Conservation (phyloP, 805 yeast genomes). For the Teunomyces kruisii region DNA sequence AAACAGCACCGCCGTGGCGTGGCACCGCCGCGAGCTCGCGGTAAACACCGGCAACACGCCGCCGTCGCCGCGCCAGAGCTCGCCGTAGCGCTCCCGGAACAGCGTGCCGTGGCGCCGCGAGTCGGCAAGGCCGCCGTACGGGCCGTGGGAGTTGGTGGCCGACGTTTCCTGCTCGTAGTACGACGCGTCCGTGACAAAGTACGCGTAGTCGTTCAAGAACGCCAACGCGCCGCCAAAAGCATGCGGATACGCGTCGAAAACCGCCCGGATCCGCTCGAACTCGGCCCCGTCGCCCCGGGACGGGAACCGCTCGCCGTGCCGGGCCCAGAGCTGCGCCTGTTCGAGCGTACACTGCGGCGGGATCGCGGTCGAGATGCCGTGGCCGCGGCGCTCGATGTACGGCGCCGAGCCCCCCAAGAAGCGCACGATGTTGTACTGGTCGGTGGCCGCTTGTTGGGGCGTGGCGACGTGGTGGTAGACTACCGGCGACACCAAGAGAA, state of each 20-base stretch:
- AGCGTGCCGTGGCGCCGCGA: constrained; percentile 50
- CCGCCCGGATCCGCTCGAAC: constrained; percentile 14
- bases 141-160: constrained; percentile 41
- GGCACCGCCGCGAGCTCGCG: constrained; percentile 55
- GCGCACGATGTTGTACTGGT: constrained; percentile 50
- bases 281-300: constrained; percentile 27
- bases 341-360: constrained; percentile 55
- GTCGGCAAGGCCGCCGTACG: constrained; percentile 53
- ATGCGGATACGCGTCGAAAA: constrained; percentile 11
- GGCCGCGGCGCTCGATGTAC: constrained; percentile 50
- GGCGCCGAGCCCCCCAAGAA: constrained; percentile 59
- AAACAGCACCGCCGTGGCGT: constrained; percentile 54
- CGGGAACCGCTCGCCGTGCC: constrained; percentile 83
- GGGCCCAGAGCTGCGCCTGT: constrained; percentile 69
- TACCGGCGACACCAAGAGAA: constrained; percentile 25
- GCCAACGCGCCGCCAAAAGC: constrained; percentile 48
- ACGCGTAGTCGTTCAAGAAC: constrained; percentile 54
- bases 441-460: constrained; percentile 42
- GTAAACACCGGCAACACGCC: constrained; percentile 50
- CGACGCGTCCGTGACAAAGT: constrained; percentile 38
- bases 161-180: constrained; percentile 52
- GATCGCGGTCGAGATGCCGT: constrained; percentile 48
- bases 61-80: constrained; percentile 42
- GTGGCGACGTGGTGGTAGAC: constrained; percentile 32
- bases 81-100: constrained; percentile 49